Evolutionary conservation across 2,329 filamentous ascomycete species (phyloP).

Genomic region (Epichloe hybrida): DNA sequence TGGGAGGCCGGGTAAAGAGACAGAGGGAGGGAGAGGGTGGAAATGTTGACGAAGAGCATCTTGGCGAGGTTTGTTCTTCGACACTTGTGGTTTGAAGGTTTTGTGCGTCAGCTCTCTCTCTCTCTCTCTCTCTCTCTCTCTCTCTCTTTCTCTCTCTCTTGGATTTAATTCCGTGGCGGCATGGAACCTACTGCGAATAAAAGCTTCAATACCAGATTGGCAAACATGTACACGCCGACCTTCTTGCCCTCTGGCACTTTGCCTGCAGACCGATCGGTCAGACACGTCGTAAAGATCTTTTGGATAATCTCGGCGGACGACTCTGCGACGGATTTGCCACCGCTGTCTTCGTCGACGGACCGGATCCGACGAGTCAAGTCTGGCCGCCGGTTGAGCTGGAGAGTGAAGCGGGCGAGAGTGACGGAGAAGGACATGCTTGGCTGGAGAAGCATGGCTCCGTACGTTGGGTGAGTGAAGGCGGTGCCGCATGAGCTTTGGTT

Average conservation of each 20-base stretch:
- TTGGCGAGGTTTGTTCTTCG: slow-evolving; percentile 71
- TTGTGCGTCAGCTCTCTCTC: background rate
- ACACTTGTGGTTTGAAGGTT: slow-evolving; percentile 35
- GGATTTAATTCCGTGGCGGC: no score
- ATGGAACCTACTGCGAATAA: slow-evolving; percentile 55
- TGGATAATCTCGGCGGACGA: slow-evolving; percentile 80
- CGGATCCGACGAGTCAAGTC: slow-evolving; percentile 58
- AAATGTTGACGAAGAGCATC: slow-evolving; percentile 82
- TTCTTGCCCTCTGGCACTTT: slow-evolving; percentile 71
- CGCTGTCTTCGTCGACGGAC: slow-evolving; percentile 45
- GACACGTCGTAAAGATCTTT: slow-evolving; percentile 78
- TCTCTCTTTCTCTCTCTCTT: no score
- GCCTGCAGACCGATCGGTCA: slow-evolving; percentile 64
- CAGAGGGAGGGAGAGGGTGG: slow-evolving; percentile 67
- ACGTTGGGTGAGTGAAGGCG: slow-evolving; percentile 64
- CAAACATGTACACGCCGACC: slow-evolving; percentile 78
- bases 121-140: no score
- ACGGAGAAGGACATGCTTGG: slow-evolving; percentile 73
- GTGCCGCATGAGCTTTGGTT: slow-evolving; percentile 61
- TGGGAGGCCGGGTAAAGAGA: slow-evolving; percentile 73
- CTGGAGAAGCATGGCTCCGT: slow-evolving; percentile 70
- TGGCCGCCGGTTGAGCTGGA: slow-evolving; percentile 68
- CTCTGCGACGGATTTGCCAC: slow-evolving; percentile 69
- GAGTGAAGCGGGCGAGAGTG: slow-evolving; percentile 68
- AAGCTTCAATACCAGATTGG: slow-evolving; percentile 79